Conservation (phyloP, 2,329 filamentous ascomycete genomes). For the Fusarium virguliforme region DNA sequence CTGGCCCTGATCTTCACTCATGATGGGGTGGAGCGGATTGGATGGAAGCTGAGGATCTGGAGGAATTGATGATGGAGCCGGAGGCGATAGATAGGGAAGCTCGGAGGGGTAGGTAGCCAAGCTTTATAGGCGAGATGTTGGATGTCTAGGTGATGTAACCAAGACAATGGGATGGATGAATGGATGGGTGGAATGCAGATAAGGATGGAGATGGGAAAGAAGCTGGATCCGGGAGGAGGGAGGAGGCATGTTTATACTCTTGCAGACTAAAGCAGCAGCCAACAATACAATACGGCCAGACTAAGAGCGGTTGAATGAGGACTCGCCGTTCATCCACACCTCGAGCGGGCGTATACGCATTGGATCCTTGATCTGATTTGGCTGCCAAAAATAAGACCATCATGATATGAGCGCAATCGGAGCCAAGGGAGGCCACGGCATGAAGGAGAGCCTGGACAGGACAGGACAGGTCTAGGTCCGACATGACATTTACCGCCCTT, state of each 20-base stretch:
- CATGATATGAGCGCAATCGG: conserved; percentile 29
- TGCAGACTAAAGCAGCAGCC: conserved; percentile 10
- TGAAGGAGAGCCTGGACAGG: conserved; percentile 13
- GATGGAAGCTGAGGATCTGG: conserved; percentile 14
- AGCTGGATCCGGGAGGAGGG: conserved; percentile 35
- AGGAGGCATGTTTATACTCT: conserved; percentile 48
- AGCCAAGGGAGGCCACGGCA: conserved; percentile 40
- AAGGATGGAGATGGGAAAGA: conserved; percentile 42
- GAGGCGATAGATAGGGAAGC: conserved; percentile 12
- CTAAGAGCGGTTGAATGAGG: neutral
- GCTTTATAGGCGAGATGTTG: conserved; percentile 9
- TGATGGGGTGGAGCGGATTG: conserved; percentile 35
- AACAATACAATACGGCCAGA: neutral
- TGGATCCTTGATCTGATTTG: conserved; percentile 19
- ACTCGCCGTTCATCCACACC: conserved; percentile 5
- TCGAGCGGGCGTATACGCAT: conserved; percentile 21
- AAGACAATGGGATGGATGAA: conserved; percentile 44
- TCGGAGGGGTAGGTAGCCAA: conserved; percentile 19
- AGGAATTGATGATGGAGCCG: neutral
- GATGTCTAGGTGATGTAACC: conserved; percentile 39
- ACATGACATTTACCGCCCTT: conserved; percentile 27
- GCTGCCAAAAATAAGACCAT: conserved; percentile 43
- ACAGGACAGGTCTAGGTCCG: neutral
- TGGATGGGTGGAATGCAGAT: conserved; percentile 39
- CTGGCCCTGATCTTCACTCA: conserved; percentile 51